These are phyloP conservation scores for Kwoniella newhampshirensis DNA, from an alignment of 768 basidiomycete genomes.

Conservation along the genomic window DNA sequence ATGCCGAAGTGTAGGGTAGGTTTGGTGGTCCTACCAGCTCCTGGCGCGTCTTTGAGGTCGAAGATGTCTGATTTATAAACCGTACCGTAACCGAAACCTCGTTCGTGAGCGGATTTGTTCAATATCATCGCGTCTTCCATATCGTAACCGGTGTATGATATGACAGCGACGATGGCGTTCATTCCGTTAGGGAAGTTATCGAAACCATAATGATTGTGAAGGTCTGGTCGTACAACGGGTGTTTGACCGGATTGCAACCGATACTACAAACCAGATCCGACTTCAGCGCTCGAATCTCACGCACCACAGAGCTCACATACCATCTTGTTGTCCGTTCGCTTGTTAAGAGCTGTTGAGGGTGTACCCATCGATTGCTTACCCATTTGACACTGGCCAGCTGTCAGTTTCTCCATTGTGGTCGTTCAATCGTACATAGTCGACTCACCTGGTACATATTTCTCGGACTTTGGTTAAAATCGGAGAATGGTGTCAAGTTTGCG, in stretches of 20 bases:
- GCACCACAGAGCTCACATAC: background rate
- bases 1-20: constrained; percentile 87
- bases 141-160: constrained; percentile 99
- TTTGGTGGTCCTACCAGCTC: constrained; percentile 60
- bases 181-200: constrained; percentile 98
- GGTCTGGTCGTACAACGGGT: constrained; percentile 83
- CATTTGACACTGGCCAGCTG: constrained; percentile 79
- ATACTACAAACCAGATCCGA: too few species aligned
- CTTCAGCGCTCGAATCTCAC: background rate
- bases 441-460: constrained; percentile 56
- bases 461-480: constrained; percentile 93
- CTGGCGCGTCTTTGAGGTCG: constrained; percentile 78
- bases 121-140: constrained; percentile 99
- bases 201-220: constrained; percentile 95
- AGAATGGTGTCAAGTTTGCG: constrained; percentile 97
- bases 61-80: constrained; percentile 92
- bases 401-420: constrained; percentile 16
- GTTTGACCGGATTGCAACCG: constrained; percentile 92
- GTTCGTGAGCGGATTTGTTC: constrained; percentile 97
- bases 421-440: background rate
- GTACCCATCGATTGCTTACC: constrained; percentile 99
- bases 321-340: constrained; percentile 97
- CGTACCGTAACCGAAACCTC: constrained; percentile 94
- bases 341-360: constrained; percentile 83
- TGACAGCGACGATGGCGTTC: constrained; percentile 98